Evolutionary conservation across 2,329 filamentous ascomycete species (phyloP).

Genomic region (Phaeomoniella chlamydospora): DNA sequence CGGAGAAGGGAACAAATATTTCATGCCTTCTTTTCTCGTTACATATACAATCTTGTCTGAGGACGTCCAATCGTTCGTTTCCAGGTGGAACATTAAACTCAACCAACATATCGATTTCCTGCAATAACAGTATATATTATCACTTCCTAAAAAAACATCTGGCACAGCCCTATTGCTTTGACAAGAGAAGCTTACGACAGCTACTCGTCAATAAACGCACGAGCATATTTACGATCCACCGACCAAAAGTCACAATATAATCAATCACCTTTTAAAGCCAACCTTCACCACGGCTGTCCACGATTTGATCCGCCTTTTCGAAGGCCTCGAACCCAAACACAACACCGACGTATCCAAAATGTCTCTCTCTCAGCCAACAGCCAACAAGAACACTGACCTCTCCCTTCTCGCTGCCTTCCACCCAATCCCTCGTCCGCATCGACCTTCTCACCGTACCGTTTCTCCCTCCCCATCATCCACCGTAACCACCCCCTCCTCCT

Average conservation of each 20-base stretch:
- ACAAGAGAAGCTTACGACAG: too few relatives aligned
- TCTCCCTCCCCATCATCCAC: conserved; percentile 16
- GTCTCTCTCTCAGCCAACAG: not conserved
- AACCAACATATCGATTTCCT: not conserved
- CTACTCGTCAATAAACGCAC: too few relatives aligned
- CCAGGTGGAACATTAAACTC: not conserved
- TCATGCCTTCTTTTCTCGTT: not conserved
- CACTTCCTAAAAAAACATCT: not conserved
- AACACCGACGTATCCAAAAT: not conserved
- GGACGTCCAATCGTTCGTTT: conserved; percentile 6
- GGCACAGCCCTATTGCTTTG: too few relatives aligned
- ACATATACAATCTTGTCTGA: not conserved
- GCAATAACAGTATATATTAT: not conserved
- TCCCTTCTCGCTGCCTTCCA: conserved; percentile 17
- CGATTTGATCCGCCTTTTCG: conserved; percentile 10
- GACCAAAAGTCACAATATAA: not conserved
- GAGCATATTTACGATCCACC: too few relatives aligned
- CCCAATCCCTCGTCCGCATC: conserved; percentile 15
- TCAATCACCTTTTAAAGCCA: not conserved
- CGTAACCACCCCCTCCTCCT: conserved; percentile 13
- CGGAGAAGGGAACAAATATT: too few relatives aligned
- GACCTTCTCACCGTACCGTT: conserved; percentile 16
- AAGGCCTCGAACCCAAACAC: conserved; percentile 7
- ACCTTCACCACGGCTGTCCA: conserved; percentile 8
- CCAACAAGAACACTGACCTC: conserved; percentile 5